These are phyloP conservation scores for Lasiosphaeria hispida DNA, from an alignment of 495 filamentous ascomycete species.

Conservation along the genomic window DNA sequence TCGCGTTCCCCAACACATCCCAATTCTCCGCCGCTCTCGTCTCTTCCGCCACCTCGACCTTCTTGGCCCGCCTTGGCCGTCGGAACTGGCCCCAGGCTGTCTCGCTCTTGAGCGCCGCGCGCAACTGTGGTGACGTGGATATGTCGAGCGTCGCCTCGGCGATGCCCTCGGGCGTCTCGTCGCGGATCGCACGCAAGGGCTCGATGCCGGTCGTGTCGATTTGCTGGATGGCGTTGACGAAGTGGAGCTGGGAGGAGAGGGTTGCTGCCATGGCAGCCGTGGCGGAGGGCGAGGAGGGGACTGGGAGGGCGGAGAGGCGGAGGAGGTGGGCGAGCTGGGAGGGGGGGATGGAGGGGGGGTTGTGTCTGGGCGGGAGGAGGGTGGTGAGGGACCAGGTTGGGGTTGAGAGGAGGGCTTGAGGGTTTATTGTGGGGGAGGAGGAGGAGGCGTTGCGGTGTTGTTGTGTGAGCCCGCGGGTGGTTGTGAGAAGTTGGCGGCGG, in stretches of 20 bases:
- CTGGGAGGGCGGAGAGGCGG: conserved; percentile 83
- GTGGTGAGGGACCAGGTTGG: conserved; percentile 85
- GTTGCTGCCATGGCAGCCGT: conserved; percentile 66
- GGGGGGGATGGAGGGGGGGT: conserved; percentile 37
- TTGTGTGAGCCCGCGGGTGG: neutral
- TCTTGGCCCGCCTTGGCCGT: conserved; percentile 42
- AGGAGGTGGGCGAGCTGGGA: conserved; percentile 74
- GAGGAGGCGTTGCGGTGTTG: conserved; percentile 15
- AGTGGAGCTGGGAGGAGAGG: conserved; percentile 80
- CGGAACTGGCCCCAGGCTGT: conserved; percentile 41
- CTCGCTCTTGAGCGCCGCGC: conserved; percentile 40
- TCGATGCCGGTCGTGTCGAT: conserved; percentile 70
- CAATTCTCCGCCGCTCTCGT: conserved; percentile 52
- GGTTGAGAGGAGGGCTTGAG: conserved; percentile 54
- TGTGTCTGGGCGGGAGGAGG: conserved; percentile 59
- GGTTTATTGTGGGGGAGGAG: conserved; percentile 8
- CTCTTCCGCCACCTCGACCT: conserved; percentile 18
- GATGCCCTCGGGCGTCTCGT: conserved; percentile 61
- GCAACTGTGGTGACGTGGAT: conserved; percentile 27
- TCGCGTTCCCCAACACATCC: conserved; percentile 65
- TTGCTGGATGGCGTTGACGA: conserved; percentile 78
- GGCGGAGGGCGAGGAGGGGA: conserved; percentile 56
- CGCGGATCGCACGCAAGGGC: conserved; percentile 74
- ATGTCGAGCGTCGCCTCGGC: conserved; percentile 44
- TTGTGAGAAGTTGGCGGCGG: neutral